Conservation (phyloP, 768 basidiomycete genomes). For the Pleurotus eryngii region DNA sequence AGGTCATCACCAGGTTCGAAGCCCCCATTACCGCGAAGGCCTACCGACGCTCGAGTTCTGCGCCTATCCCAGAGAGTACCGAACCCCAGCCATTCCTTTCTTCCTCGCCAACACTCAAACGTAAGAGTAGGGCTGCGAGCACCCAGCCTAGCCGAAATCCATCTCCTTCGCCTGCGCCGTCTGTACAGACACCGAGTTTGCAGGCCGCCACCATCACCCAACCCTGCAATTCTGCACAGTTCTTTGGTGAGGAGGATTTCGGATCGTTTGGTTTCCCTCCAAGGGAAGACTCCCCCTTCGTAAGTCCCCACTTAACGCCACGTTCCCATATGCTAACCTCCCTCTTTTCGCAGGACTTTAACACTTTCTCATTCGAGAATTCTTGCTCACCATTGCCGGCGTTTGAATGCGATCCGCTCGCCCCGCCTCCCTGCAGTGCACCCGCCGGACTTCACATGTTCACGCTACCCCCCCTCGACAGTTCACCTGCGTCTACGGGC, state of each 20-base stretch:
- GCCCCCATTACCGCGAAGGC: constrained; percentile 68
- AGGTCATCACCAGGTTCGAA: constrained; percentile 71
- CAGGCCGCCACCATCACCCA: constrained; percentile 23
- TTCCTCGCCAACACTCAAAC: constrained; percentile 16
- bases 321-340: neutral
- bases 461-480: neutral
- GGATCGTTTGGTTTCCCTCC: constrained; percentile 22
- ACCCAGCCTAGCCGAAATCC: constrained; percentile 30
- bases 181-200: neutral
- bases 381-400: constrained; percentile 25
- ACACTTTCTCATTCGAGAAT: constrained; percentile 43
- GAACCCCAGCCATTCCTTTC: constrained; percentile 34
- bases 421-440: constrained; percentile 13
- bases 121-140: constrained; percentile 32
- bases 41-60: constrained; percentile 68
- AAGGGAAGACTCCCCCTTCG: constrained; percentile 47
- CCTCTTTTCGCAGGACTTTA: constrained; percentile 34
- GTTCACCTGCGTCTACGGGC: neutral
- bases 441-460: neutral
- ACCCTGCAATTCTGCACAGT: constrained; percentile 29
- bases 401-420: constrained; percentile 26
- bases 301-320: constrained; percentile 30
- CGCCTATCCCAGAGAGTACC: constrained; percentile 42
- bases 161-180: constrained; percentile 14
- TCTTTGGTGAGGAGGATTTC: constrained; percentile 5